These are phyloP conservation scores for Lasiodiplodia gonubiensis DNA, from an alignment of 2,329 filamentous ascomycete species.

Conservation along the genomic window DNA sequence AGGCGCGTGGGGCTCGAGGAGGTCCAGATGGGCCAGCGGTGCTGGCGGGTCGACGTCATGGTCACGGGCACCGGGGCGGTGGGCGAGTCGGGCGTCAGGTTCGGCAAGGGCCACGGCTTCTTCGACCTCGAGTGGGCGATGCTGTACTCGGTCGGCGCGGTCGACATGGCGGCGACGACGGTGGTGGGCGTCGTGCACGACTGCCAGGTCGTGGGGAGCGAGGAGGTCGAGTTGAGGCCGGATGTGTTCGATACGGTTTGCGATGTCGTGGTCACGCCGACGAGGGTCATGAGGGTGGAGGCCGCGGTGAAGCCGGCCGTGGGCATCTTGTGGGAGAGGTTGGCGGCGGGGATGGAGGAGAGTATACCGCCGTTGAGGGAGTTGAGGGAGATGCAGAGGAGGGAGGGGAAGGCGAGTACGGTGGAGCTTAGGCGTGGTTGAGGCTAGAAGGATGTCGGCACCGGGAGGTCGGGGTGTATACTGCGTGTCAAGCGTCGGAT, in stretches of 20 bases:
- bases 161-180: slow-evolving; percentile 34
- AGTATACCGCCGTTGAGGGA: slow-evolving; percentile 47
- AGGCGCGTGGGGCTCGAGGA: slow-evolving; percentile 44
- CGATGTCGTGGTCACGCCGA: slow-evolving; percentile 49
- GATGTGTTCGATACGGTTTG: slow-evolving; percentile 51
- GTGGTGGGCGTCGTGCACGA: slow-evolving; percentile 49
- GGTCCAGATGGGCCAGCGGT: slow-evolving; percentile 38
- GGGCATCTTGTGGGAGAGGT: slow-evolving; percentile 47
- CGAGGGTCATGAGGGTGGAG: slow-evolving; percentile 38
- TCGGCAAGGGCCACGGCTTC: slow-evolving; percentile 50
- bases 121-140: slow-evolving; percentile 55
- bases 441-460: background rate
- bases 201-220: slow-evolving; percentile 49
- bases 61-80: slow-evolving; percentile 50
- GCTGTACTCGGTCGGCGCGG: slow-evolving; percentile 43
- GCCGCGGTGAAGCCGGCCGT: slow-evolving; percentile 42
- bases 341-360: slow-evolving; percentile 46
- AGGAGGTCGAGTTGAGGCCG: slow-evolving; percentile 38
- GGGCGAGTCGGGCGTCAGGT: slow-evolving; percentile 45
- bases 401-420: slow-evolving; percentile 40
- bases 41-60: slow-evolving; percentile 45
- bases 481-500: too few species aligned
- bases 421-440: slow-evolving; percentile 35
- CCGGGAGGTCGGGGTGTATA: background rate
- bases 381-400: slow-evolving; percentile 42